Base-by-base conservation (phyloP, 2,329 filamentous ascomycete species). In the Phoma sp. region DNA sequence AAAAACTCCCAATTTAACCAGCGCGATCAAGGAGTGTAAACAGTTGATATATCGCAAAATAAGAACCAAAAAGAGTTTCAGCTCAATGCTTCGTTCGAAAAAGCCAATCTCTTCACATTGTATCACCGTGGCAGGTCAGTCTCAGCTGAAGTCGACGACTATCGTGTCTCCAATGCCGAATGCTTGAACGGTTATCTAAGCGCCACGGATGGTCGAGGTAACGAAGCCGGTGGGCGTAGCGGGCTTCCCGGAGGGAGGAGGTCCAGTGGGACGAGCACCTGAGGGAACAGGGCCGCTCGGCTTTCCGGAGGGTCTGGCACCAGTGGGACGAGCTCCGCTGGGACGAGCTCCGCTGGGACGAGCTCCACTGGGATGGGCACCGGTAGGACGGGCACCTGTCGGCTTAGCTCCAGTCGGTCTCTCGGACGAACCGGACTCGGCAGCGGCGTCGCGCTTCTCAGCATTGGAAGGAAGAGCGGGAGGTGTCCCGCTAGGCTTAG, bases 11-110 rank as follows among this genome's bases (percentile, higher is more conserved):
- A 17, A 33, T 39, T 33, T 33, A 45, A 28, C 40, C 48, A 51
- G 40, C 48, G 48, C 48, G 39, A 45, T 51, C 48, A 51, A 45
- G 15, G 48, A 51, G 40, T 51, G 48, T 45, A 39, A 39, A 32
- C 15, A 38, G 39, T 50, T 25, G 47, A 32, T 32, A 30, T 29
- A 21, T 18, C 21, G 38, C 38, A 14, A 18, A 18, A 21, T n/a
- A n/a, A 40, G 7, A 43, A 33, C 17, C n/a, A 25, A 18, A 33
- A 50, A 47, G 39, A 45, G 15, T 7, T 45, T 42, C 23, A 42
- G 21, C 42, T 34, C 17, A 52, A 25, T n/a, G 28, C 48, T 25
- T 20, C 3, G n/a, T 14, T 21, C 12, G 1, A 7, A 25, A 12
- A 7, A 26, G 11, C 34, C 17, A 26, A 26, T 7, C 20, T 10